Evolutionary conservation across 192 early-diverging fungal genomes (phyloP).

Genomic region (Coemansia sp.): DNA sequence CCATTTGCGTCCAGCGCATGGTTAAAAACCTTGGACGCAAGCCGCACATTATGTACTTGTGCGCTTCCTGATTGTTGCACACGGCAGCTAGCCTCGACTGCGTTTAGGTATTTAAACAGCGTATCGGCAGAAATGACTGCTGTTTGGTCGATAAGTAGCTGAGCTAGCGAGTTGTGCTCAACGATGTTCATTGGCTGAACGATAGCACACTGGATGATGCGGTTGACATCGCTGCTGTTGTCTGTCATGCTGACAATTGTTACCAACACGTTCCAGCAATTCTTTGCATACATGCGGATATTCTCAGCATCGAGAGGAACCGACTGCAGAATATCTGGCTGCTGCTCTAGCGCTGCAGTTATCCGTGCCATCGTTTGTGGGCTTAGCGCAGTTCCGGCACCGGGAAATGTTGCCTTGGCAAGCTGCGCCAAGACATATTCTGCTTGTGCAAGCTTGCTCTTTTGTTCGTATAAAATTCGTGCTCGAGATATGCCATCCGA

Average conservation of each 20-base stretch:
- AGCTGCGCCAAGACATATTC: conserved; percentile 21
- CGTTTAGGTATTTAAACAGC: conserved; percentile 38
- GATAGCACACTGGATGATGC: conserved; percentile 20
- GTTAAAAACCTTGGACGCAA: conserved; percentile 29
- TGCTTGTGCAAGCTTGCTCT: conserved; percentile 11
- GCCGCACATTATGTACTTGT: conserved; percentile 32
- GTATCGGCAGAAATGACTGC: conserved; percentile 14
- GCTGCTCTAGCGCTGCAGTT: conserved; percentile 5
- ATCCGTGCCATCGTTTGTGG: conserved; percentile 14
- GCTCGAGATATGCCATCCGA: conserved; percentile 16
- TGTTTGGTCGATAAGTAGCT: conserved; percentile 20
- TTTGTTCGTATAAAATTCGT: conserved; percentile 10
- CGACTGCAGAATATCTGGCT: conserved; percentile 18
- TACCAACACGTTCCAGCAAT: conserved; percentile 23
- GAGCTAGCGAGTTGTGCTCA: conserved; percentile 29
- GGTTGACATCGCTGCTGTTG: conserved; percentile 6
- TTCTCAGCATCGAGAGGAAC: conserved; percentile 15
- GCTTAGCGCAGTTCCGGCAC: conserved; percentile 1
- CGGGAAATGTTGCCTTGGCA: conserved; percentile 11
- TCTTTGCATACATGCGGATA: conserved; percentile 29
- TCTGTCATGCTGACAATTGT: conserved; percentile 12
- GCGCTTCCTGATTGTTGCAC: conserved; percentile 11
- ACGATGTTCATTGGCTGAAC: conserved; percentile 36
- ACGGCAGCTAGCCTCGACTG: conserved; percentile 47
- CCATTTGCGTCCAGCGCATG: conserved; percentile 21